These are phyloP conservation scores for Auricularia sp. DNA, from an alignment of 768 basidiomycete species.

Conservation along the genomic window DNA sequence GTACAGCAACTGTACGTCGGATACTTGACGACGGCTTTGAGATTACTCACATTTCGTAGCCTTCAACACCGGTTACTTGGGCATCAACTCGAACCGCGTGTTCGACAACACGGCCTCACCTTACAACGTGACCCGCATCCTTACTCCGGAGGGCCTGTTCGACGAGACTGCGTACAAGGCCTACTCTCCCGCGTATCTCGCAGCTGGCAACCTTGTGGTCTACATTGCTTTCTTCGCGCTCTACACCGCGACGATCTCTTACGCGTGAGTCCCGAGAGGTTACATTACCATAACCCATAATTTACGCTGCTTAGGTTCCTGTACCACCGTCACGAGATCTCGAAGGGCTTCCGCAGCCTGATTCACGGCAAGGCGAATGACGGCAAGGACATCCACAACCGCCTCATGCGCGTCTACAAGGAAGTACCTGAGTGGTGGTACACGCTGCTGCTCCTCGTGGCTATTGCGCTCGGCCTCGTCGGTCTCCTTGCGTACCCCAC, in stretches of 20 bases:
- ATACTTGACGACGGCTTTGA: background rate
- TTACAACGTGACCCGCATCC: conserved; percentile 50
- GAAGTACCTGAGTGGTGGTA: conserved; percentile 20
- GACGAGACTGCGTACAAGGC: conserved; percentile 7
- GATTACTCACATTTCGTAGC: conserved; percentile 9
- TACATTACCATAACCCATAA: conserved; percentile 3
- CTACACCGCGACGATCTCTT: conserved; percentile 31
- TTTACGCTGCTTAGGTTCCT: conserved; percentile 13
- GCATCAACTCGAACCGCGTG: conserved; percentile 29
- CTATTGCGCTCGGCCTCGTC: conserved; percentile 13
- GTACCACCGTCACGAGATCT: conserved; percentile 17
- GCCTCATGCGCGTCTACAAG: conserved; percentile 11
- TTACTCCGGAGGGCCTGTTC: conserved; percentile 39
- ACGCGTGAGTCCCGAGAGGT: conserved; percentile 21
- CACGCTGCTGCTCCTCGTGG: conserved; percentile 11
- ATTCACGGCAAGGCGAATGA: conserved; percentile 15
- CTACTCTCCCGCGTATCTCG: conserved; percentile 17
- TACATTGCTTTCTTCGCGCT: conserved; percentile 26
- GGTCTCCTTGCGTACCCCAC: conserved; percentile 18
- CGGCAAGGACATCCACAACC: conserved; percentile 17
- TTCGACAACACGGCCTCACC: conserved; percentile 67
- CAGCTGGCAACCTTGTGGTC: conserved; percentile 14
- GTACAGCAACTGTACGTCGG: conserved; percentile 18
- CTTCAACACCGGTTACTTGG: conserved; percentile 26
- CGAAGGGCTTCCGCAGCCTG: conserved; percentile 9